Evolutionary conservation across 768 basidiomycete genomes (phyloP).

Genomic region (Zangia roseola): DNA sequence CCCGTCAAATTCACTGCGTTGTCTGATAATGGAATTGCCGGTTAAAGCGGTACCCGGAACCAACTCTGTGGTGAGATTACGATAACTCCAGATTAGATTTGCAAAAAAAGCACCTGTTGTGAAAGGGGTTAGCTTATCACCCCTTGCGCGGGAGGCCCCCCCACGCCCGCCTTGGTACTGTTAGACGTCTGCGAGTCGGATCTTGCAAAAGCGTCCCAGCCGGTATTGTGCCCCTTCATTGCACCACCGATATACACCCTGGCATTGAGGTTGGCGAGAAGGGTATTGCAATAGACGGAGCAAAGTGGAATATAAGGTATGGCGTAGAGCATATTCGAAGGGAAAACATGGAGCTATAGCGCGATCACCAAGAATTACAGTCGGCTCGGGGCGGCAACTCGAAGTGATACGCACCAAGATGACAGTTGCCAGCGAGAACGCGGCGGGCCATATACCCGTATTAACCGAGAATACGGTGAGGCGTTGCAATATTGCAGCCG

Average conservation of each 20-base stretch:
- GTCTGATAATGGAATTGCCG: too few species aligned
- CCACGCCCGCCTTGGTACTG: neutral
- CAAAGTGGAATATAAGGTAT: slow-evolving; percentile 1
- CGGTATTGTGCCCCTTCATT: too few species aligned
- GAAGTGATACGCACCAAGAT: neutral
- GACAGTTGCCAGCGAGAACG: neutral
- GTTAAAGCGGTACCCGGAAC: too few species aligned
- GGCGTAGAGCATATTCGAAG: neutral
- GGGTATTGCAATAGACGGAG: slow-evolving; percentile 4
- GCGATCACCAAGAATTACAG: too few species aligned
- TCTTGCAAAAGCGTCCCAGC: too few species aligned
- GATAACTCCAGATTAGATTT: too few species aligned
- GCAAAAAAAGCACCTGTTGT: too few species aligned
- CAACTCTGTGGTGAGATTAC: too few species aligned
- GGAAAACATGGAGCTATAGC: slow-evolving; percentile 1
- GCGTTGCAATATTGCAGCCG: neutral
- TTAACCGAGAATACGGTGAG: neutral
- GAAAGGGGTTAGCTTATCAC: too few species aligned
- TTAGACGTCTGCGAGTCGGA: too few species aligned
- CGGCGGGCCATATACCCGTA: neutral
- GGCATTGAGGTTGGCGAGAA: slow-evolving; percentile 8
- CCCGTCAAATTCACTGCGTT: too few species aligned
- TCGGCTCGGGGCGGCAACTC: neutral
- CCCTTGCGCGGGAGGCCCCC: too few species aligned
- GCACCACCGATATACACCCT: neutral